Conservation (phyloP, 2,329 filamentous ascomycete genomes). For the Drechslerella dactyloides region DNA sequence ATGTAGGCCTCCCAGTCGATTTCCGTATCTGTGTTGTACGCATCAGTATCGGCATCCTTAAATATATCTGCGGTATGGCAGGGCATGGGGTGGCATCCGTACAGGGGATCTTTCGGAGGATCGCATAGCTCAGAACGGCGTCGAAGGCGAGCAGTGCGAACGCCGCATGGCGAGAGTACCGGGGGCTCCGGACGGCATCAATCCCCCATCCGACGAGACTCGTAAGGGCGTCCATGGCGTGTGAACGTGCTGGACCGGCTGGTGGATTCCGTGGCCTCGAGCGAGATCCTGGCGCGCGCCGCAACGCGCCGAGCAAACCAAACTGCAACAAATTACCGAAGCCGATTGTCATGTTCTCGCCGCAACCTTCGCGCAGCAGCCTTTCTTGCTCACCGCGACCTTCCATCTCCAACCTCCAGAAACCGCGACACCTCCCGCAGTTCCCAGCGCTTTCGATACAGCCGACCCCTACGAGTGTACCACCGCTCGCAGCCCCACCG, state of each 20-base stretch:
- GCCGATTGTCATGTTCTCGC: conserved; percentile 8
- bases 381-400: not conserved
- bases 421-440: not conserved
- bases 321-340: conserved; percentile 25
- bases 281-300: not conserved
- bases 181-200: conserved; percentile 14
- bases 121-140: conserved; percentile 34
- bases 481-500: not conserved
- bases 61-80: not conserved
- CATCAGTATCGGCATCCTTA: conserved; percentile 8
- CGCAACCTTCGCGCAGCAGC: not conserved
- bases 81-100: not conserved
- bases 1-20: conserved; percentile 99
- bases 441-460: no score
- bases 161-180: conserved; percentile 6
- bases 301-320: conserved; percentile 17
- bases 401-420: not conserved
- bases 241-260: not conserved
- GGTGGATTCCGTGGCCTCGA: not conserved
- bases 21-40: conserved; percentile 76
- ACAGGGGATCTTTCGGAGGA: conserved; percentile 41
- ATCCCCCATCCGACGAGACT: conserved; percentile 4
- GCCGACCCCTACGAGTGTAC: no score
- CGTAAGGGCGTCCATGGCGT: conserved; percentile 22
- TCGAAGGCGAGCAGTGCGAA: conserved; percentile 38